phyloP scores from a whole-genome alignment of 2,329 filamentous ascomycete species.

The Neofusicoccum laricinum region DNA sequence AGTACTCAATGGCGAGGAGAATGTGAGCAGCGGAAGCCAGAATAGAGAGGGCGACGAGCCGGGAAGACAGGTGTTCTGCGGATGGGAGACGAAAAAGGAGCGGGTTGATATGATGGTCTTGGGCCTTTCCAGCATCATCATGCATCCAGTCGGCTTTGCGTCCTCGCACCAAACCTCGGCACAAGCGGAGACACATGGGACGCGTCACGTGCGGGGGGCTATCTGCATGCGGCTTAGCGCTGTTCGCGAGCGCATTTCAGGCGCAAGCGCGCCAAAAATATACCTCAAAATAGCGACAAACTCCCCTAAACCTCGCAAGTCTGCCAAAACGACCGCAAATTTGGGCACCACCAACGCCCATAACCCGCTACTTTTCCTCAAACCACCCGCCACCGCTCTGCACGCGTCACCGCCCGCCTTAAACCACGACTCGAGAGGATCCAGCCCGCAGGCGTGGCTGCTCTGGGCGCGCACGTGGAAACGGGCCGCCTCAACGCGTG shows the following conservation, averaged over 20 bases:
- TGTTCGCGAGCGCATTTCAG: not conserved
- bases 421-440: conserved; percentile 18
- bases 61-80: not conserved
- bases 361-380: not conserved
- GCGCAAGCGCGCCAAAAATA: conserved; percentile 5
- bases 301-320: conserved; percentile 20
- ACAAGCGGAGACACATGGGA: conserved; percentile 12
- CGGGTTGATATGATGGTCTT: conserved; percentile 4
- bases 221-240: not conserved
- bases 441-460: conserved; percentile 17
- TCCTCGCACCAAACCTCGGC: conserved; percentile 15
- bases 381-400: conserved; percentile 15
- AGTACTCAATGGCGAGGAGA: not conserved
- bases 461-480: conserved; percentile 17
- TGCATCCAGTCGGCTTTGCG: conserved; percentile 12
- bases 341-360: conserved; percentile 15
- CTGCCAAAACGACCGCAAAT: conserved; percentile 27
- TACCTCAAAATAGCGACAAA: conserved; percentile 17
- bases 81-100: conserved; percentile 10
- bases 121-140: conserved; percentile 4
- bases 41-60: not conserved
- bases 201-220: not conserved
- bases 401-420: conserved; percentile 17
- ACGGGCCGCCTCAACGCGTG: conserved; percentile 19
- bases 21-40: not conserved